A percentile compares a stretch with the other conserved stretches of the same genome.
Evolutionary conservation across 2,329 filamentous ascomycete genomes (phyloP).

Genomic region (Aspergillus sp.): DNA sequence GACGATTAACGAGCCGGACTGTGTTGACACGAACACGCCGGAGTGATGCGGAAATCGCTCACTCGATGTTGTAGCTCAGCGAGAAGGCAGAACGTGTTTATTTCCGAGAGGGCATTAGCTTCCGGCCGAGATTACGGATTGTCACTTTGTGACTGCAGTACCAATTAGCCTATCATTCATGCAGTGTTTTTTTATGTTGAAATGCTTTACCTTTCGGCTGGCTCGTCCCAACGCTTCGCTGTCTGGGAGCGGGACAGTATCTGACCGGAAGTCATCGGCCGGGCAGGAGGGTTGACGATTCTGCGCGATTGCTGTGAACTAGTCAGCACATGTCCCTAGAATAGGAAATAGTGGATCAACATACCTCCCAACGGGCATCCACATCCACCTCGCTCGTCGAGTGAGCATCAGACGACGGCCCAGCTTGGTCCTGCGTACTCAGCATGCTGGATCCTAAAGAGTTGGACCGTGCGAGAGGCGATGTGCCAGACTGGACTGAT

Average conservation of each 20-base stretch:
- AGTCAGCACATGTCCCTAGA: slow-evolving; percentile 13
- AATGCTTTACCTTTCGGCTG: slow-evolving; percentile 33
- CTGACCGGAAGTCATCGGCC: slow-evolving; percentile 32
- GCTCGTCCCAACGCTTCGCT: slow-evolving; percentile 22
- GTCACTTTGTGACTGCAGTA: slow-evolving; percentile 28
- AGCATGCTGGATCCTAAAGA: slow-evolving; percentile 34
- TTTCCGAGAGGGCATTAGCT: slow-evolving; percentile 30
- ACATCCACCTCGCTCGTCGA: slow-evolving; percentile 37
- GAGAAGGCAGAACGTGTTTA: slow-evolving; percentile 2
- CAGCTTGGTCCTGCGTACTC: slow-evolving; percentile 22
- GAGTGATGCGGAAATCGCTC: too few relatives aligned
- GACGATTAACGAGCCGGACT: background rate
- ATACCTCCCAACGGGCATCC: slow-evolving; percentile 40
- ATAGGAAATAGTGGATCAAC: slow-evolving; percentile 5
- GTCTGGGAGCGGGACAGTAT: slow-evolving; percentile 22
- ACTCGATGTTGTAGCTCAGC: background rate
- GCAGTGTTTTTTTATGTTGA: background rate
- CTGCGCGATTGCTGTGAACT: slow-evolving; percentile 30
- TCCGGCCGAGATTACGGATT: slow-evolving; percentile 38
- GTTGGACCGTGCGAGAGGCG: slow-evolving; percentile 34
- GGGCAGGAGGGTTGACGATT: slow-evolving; percentile 29
- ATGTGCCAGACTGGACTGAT: slow-evolving; percentile 36
- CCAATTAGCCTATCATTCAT: slow-evolving; percentile 5
- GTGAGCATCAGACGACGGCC: slow-evolving; percentile 28
- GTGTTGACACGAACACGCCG: too few relatives aligned